Conservation (phyloP, 73 alveolate genomes). For the Durusdinium trenchii region DNA sequence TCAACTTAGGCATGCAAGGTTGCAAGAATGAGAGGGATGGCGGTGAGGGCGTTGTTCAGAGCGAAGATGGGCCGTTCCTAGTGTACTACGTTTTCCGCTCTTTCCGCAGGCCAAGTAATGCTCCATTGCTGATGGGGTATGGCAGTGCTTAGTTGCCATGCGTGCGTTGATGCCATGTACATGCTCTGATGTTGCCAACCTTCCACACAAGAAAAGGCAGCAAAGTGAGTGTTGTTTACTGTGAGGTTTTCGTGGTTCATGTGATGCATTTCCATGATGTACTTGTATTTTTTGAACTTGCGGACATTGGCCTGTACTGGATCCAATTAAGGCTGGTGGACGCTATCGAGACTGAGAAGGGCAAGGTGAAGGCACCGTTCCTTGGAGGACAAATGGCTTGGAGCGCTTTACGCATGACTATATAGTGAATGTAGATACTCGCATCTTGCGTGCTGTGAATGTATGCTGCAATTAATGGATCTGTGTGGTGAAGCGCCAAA, state of each 20-base stretch:
- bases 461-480: no score
- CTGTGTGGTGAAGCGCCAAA: no score
- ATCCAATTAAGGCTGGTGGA: background rate
- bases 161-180: no score
- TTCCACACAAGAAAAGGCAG: background rate
- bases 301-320: background rate
- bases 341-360: background rate
- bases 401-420: no score
- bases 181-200: no score
- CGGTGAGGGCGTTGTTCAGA: background rate
- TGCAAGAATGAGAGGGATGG: slow-evolving; percentile 32
- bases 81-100: slow-evolving; percentile 3
- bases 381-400: no score
- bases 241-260: no score
- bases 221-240: no score
- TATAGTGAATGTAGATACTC: no score
- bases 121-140: no score
- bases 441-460: no score
- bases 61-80: background rate
- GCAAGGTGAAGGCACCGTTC: background rate
- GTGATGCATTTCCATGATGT: background rate
- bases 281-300: background rate
- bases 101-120: background rate
- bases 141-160: no score
- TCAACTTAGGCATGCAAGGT: background rate